phyloP scores from a whole-genome alignment of 2,329 filamentous ascomycete genomes.

The Trichoderma sp. region DNA sequence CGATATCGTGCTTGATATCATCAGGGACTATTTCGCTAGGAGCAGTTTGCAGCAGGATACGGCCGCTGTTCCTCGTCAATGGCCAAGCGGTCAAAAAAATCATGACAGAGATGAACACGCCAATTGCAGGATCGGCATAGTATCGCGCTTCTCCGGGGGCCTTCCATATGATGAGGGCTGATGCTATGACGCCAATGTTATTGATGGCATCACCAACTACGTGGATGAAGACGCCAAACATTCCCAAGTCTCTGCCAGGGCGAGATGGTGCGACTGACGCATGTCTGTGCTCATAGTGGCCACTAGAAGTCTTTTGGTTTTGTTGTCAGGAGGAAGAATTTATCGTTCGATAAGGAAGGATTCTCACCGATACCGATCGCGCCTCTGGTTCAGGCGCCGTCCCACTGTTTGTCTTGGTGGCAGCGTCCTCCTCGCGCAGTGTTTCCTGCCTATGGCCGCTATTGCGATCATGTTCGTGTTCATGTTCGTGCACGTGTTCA shows the following conservation, averaged over 20 bases:
- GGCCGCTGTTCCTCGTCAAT: constrained; percentile 63
- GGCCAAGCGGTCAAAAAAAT: constrained; percentile 68
- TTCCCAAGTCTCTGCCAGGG: constrained; percentile 64
- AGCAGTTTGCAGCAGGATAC: constrained; percentile 69
- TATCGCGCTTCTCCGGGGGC: constrained; percentile 59
- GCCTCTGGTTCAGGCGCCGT: constrained; percentile 29
- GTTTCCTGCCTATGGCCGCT: neutral
- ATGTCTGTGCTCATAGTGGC: constrained; percentile 58
- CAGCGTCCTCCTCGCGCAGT: constrained; percentile 26
- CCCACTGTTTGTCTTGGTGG: constrained; percentile 24
- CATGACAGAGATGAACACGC: constrained; percentile 72
- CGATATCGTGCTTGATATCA: constrained; percentile 70
- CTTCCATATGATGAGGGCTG: constrained; percentile 71
- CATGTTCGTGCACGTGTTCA: constrained; percentile 47
- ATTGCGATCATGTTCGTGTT: constrained; percentile 34
- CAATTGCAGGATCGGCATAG: constrained; percentile 73
- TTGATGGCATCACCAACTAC: constrained; percentile 74
- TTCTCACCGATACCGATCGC: constrained; percentile 31
- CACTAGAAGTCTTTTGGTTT: constrained; percentile 22
- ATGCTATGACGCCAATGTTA: constrained; percentile 74
- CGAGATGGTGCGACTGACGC: constrained; percentile 37
- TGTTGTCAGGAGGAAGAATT: neutral
- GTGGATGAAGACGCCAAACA: constrained; percentile 72
- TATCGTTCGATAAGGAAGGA: neutral
- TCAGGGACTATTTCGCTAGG: constrained; percentile 62